Percentiles rank a stretch among this genome's conserved stretches.
Evolutionary conservation across 768 basidiomycete genomes (phyloP).

Genomic region (Symmetrospora coprosmae): DNA sequence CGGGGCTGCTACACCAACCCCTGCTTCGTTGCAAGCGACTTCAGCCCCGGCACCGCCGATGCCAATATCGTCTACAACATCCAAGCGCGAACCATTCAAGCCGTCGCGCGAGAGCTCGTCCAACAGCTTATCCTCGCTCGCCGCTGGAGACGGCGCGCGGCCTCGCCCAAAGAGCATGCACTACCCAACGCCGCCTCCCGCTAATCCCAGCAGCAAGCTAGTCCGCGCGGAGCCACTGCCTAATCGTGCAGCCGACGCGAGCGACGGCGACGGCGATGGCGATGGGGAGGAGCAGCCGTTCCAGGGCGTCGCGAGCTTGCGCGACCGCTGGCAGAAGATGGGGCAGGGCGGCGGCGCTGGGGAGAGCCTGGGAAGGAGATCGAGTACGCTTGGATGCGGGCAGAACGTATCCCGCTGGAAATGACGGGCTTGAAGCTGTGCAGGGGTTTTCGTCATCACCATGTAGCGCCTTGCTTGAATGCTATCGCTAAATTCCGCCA

Average conservation of each 20-base stretch:
- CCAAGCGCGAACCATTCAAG: neutral
- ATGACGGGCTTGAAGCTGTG: too few species aligned
- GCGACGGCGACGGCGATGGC: neutral
- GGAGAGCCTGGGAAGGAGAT: neutral
- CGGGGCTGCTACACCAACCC: too few species aligned
- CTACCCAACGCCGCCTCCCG: neutral
- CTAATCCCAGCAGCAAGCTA: neutral
- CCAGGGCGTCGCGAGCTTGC: conserved; percentile 30
- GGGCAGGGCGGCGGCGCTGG: neutral
- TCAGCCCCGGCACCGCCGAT: neutral
- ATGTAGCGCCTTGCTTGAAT: too few species aligned
- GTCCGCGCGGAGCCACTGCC: too few species aligned
- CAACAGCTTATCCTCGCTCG: neutral
- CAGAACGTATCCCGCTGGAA: too few species aligned
- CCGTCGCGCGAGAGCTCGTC: neutral
- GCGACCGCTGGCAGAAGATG: conserved; percentile 29
- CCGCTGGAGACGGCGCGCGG: neutral
- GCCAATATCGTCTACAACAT: conserved; percentile 12
- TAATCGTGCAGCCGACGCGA: neutral
- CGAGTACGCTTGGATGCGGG: too few species aligned
- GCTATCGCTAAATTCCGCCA: too few species aligned
- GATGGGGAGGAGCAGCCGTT: conserved; percentile 27
- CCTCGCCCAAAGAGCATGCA: conserved; percentile 2
- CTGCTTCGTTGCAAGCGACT: too few species aligned
- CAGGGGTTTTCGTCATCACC: too few species aligned